Base-by-base conservation (phyloP, 2,329 filamentous ascomycete genomes). In the Tothia fuscella region DNA sequence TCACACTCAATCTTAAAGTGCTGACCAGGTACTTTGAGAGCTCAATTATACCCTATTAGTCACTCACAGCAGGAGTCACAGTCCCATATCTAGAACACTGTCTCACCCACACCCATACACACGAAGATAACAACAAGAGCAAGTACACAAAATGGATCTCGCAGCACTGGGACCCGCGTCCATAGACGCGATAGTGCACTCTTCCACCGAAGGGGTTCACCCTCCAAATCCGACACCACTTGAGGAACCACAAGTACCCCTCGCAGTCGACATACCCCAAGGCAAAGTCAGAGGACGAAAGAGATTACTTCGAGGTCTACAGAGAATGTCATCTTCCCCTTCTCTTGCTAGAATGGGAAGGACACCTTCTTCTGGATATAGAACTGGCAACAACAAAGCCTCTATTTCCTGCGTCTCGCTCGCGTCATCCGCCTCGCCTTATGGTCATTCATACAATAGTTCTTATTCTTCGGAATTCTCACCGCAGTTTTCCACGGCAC, bases 311-410 rank as follows among this genome's bases (percentile, higher is more conserved):
- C 77, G 78, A 48, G 76, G 79, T 24, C 70, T 93, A 37, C 80
- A 89, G 47, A 79, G 84, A 44, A 89, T 93, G 54, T 80, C 83
- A 9, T 93, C 86, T 0, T 85, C 80, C 5, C 79, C 82, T 1
- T 83, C 82, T 13, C 64, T 93, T 38, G 68, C 72, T 30, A 73
- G 74, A 44, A 60, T 78, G 41, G 72, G 76, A 43, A 74, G 81
- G 45, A 66, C 76, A 20, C 71, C 78, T 43, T 80, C 84, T 5
- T 71, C 75, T 44, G 79, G 74, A 53, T 82, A 80, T 52, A 76
- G 80, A 7, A 79, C 63, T 41, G 63, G 67, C 47, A 31, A 9
- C n/a, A 66, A 67, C 14, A 86, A 68, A 64, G 76, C 68, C 3
- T 78, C 76, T 9, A 70, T 79, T 51, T 80, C 76, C 20, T 80